A percentile compares a stretch with the other conserved stretches of the same genome.
Evolutionary conservation across 208 protist species (phyloP).

Genomic region (Crithidia fasciculata): DNA sequence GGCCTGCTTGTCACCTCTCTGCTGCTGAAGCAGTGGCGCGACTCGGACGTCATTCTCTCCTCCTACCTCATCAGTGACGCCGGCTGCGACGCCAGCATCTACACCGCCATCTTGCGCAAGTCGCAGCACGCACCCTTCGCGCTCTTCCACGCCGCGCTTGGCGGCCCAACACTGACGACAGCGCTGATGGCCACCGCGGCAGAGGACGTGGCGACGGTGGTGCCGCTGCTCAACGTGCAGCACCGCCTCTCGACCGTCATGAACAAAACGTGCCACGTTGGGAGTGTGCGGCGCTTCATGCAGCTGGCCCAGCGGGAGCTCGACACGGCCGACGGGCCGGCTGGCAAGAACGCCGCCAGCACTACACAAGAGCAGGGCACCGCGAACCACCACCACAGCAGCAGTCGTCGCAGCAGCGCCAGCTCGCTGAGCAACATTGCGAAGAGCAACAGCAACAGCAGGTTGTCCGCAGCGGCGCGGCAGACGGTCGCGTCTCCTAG

Average conservation of each 20-base stretch:
- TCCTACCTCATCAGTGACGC: constrained; percentile 65
- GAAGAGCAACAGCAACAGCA: constrained; percentile 16
- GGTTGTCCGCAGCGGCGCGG: neutral
- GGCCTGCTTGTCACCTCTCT: constrained; percentile 61
- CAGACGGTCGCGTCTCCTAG: constrained; percentile 2
- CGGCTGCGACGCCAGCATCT: constrained; percentile 27
- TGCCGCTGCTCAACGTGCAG: constrained; percentile 65
- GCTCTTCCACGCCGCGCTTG: constrained; percentile 60
- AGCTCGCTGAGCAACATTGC: constrained; percentile 18
- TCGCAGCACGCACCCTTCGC: constrained; percentile 34
- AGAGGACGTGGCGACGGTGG: constrained; percentile 30
- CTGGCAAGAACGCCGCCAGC: neutral
- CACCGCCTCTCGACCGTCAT: constrained; percentile 43
- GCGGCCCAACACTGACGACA: constrained; percentile 62
- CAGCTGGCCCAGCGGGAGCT: constrained; percentile 55
- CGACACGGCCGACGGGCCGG: neutral
- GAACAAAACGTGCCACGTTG: constrained; percentile 52
- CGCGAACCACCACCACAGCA: constrained; percentile 4
- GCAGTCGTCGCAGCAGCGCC: constrained; percentile 4
- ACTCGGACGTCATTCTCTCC: constrained; percentile 62
- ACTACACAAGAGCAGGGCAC: neutral
- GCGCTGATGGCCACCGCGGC: constrained; percentile 39
- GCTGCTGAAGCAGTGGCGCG: constrained; percentile 56
- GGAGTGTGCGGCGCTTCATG: constrained; percentile 53
- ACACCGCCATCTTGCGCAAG: constrained; percentile 48